phyloP scores from a whole-genome alignment of 441 rosid genomes.

The Populus trichocarpa region DNA sequence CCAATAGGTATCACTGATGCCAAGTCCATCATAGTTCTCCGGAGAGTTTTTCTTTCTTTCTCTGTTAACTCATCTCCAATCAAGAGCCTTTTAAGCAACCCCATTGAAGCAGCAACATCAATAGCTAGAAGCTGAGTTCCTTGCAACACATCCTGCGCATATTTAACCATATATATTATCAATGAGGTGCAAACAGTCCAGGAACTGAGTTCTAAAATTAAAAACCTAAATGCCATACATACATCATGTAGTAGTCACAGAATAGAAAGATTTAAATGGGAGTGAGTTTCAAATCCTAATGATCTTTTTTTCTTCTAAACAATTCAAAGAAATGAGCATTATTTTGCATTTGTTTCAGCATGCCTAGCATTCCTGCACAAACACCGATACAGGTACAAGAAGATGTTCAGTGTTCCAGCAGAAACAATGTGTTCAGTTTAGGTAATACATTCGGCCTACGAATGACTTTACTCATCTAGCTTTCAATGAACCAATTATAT shows the following conservation, averaged over 20 bases:
- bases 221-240: conserved; percentile 4
- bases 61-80: conserved; percentile 86
- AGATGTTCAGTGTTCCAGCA: not conserved
- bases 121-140: conserved; percentile 96
- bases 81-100: conserved; percentile 64
- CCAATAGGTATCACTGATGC: conserved; percentile 98
- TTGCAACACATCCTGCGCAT: conserved; percentile 89
- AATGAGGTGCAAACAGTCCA: not conserved
- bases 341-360: not conserved
- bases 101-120: conserved; percentile 86
- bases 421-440: not conserved
- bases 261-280: not conserved
- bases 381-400: not conserved
- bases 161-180: conserved; percentile 7
- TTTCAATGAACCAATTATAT: not conserved
- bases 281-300: not conserved
- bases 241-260: not conserved
- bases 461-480: not conserved
- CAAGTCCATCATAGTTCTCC: conserved; percentile 80
- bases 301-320: not conserved
- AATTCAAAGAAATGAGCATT: not conserved
- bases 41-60: conserved; percentile 81
- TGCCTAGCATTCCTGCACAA: not conserved
- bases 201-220: conserved; percentile 6
- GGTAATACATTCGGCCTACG: not conserved